Evolutionary conservation across 148 eudicot species (phyloP), one percentile per base, ranked within the genome.

Genomic region (Cornus kousa): DNA sequence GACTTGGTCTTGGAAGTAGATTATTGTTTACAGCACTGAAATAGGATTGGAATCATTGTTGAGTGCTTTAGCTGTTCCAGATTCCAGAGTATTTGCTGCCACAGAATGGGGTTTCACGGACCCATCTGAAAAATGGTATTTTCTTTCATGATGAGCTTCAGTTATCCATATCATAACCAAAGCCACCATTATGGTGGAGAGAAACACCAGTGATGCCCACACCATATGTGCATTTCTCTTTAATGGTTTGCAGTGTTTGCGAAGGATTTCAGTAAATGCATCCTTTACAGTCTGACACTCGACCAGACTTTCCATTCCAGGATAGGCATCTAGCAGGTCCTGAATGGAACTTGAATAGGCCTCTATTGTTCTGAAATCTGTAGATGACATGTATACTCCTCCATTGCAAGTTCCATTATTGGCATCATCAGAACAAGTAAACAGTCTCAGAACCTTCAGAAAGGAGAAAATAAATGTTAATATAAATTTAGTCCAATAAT

Each of bases 271-370:
- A 0, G 90, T 77, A 70, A 90, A 87, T 16, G 93, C 90, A 76
- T 87, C 80, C 75, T 86, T 85, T 14, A 93, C 95, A 5, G 85
- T 82, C 50, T 82, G 88, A 81, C 97, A 93, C 20, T 91, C 85
- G 8, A 90, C 88, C 39, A 93, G 88, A 70, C 82, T 74, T 79
- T 91, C 86, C 95, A 90, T 86, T 7, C 80, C 88, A 5, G 95
- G 95, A 70, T 91, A 91, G 28, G 74, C 85, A 78, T 88, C 87
- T 9, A 93, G 79, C 71, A 93, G 72, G 57, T 31, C 82, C 64
- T 93, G 95, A 33, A 91, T 79, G 28, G 95, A 86, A n/a, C 74
- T 83, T 35, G 91, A 79, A 79, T 90, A 90, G 6, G 84, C 87
- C 82, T 82, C 83, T 23, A 88, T 80, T 9, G 71, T 46, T 55